A percentile compares a stretch with the other conserved stretches of the same genome.
phyloP scores from a whole-genome alignment of 2,329 filamentous ascomycete species.

The Aspergillus eucalypticola region DNA sequence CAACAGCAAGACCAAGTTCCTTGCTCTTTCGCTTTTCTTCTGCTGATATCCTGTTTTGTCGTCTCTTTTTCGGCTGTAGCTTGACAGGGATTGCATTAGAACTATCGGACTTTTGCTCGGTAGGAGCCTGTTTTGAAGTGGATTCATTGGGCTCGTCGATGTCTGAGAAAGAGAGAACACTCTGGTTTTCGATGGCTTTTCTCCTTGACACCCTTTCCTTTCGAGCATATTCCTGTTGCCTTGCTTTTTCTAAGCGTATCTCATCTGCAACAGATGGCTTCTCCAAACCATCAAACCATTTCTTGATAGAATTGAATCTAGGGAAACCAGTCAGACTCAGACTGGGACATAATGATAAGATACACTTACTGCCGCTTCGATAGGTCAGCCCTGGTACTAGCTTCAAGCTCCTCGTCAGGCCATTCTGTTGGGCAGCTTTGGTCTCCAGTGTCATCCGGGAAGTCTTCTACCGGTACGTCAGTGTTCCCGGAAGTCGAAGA shows the following conservation, averaged over 20 bases:
- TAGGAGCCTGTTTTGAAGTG: neutral
- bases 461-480: neutral
- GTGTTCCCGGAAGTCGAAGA: neutral
- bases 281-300: conserved; percentile 8
- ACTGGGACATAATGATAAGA: neutral
- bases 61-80: neutral
- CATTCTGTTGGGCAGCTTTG: neutral
- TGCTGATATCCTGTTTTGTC: conserved; percentile 15
- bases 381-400: neutral
- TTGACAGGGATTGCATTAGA: neutral
- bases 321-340: neutral
- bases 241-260: conserved; percentile 15
- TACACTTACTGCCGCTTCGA: conserved; percentile 6
- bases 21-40: conserved; percentile 19
- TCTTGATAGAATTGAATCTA: conserved; percentile 15
- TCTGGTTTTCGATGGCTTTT: conserved; percentile 1
- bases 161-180: neutral
- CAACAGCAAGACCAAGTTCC: conserved; percentile 14
- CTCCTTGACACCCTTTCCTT: conserved; percentile 10
- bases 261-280: conserved; percentile 12
- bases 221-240: conserved; percentile 1
- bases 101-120: neutral
- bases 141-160: neutral
- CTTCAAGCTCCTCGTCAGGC: neutral
- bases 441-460: neutral